Evolutionary conservation across 2,329 filamentous ascomycete genomes (phyloP).

Genomic region (Cryphonectria nitschkei): DNA sequence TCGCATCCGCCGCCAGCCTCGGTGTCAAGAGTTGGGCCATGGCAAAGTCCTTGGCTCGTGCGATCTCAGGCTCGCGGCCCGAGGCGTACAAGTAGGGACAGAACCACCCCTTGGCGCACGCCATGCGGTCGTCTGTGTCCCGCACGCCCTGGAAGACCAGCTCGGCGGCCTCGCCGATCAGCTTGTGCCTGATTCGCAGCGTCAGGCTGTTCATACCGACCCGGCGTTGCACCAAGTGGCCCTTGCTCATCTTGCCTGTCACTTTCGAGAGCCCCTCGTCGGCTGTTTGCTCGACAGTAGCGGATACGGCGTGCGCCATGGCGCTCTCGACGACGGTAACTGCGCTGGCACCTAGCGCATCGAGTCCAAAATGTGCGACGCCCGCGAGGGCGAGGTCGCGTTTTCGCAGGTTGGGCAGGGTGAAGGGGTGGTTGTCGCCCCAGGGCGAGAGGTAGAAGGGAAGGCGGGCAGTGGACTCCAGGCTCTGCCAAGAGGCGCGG

Average conservation of each 20-base stretch:
- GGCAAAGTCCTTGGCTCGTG: conserved; percentile 30
- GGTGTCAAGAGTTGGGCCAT: conserved; percentile 30
- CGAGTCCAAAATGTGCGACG: conserved; percentile 31
- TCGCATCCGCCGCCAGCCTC: conserved; percentile 29
- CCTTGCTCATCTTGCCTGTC: conserved; percentile 22
- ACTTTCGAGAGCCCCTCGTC: conserved; percentile 29
- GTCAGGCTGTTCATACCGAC: conserved; percentile 30
- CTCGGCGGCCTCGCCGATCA: conserved; percentile 31
- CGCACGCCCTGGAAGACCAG: conserved; percentile 28
- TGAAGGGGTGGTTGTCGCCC: conserved; percentile 32
- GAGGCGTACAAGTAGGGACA: conserved; percentile 31
- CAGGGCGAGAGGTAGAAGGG: conserved; percentile 32
- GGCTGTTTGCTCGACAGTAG: conserved; percentile 30
- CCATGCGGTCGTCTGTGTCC: conserved; percentile 24
- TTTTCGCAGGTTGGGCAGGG: conserved; percentile 31
- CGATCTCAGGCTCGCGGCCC: conserved; percentile 29
- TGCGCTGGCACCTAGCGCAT: conserved; percentile 30
- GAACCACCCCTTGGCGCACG: conserved; percentile 32
- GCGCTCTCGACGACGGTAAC: conserved; percentile 30
- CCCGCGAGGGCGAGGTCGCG: conserved; percentile 32
- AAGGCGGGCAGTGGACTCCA: conserved; percentile 30
- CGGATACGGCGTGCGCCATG: conserved; percentile 26
- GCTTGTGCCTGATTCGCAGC: conserved; percentile 30
- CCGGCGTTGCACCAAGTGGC: conserved; percentile 25
- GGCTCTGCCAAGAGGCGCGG: conserved; percentile 30